Evolutionary conservation across 1,284 basidiomycete genomes (phyloP), one percentile per base, ranked within the genome.

Genomic region (Cutaneotrichosporon cutaneum): DNA sequence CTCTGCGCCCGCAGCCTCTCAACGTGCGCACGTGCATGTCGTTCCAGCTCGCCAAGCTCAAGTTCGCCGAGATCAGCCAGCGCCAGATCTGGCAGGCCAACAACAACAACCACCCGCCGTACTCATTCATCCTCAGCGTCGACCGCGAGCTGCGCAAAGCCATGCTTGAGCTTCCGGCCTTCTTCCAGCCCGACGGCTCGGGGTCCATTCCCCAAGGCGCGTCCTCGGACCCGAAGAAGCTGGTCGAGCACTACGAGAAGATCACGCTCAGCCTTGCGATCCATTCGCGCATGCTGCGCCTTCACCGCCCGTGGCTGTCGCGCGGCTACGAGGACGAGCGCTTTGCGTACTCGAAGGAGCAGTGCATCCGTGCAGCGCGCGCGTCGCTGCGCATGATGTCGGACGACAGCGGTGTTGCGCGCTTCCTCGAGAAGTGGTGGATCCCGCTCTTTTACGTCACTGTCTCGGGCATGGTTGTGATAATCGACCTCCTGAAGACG

Each of bases 381-480:
- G 77, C 77, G 21, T 76, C 72, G 58, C 59, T 81, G 65, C 70
- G 75, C 58, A 72, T 81, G 66, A 79, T 81, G 74, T 70, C 69
- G 47, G 73, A 74, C 59, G 67, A 71, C 24, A 65, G 71, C 57
- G 75, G 75, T 0, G 73, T 73, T 4, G 76, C 77, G 24, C 66
- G 72, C 14, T 81, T 80, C 66, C 60, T 81, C 54, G 79, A 81
- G 59, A 77, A 77, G 68, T 81, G 80, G 80, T 81, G 79, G 76
- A 71, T 77, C 47, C 75, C 73, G 1, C 66, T 77, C 36, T 77
- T 78, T 65, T 77, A 79, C 65, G 75, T 79, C 3, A 77, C 78
- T 0, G 77, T 79, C 4, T 77, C 78, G 14, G 76, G 74, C 13
- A 69, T 79, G 50, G 78, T 81, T 22, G 68, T 81, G 36, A 76